Evolutionary conservation across 1,284 basidiomycete species (phyloP), one percentile per base, ranked within the genome.

Genomic region (Pterula multifida): DNA sequence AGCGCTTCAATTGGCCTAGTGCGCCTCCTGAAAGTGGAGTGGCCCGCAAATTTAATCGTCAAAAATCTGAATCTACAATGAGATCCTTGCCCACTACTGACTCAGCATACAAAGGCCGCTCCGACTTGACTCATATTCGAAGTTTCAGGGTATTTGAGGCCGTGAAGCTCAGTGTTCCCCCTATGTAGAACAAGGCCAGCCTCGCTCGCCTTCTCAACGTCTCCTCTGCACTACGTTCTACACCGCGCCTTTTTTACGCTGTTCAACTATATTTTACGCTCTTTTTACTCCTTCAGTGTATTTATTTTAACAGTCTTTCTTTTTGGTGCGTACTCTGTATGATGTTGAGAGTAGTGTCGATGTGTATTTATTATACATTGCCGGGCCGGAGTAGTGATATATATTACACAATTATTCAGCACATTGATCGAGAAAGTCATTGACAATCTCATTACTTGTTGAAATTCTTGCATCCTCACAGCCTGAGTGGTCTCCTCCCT

Each of bases 1-100:
- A 65, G 52, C 73, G 81, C 28, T 75, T 82, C 61, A 75, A 79
- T 57, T 81, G 75, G 78, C 74, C 73, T 9, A 22, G 4, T 4
- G 9, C 39, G 4, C 39, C 19, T 22, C n/a, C 13, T 22, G 39
- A 42, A 17, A 6, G 17, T 4, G 39, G 19, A 22, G 32, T 35
- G 32, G 21, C 39, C 15, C 28, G 28, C 4, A 42, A 19, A 42
- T 22, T 11, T 17, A 42, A 19, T 17, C 13, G 39, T 9, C 13
- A 6, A 11, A 42, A 42, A 42, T 42, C 39, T 6, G 39, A 42
- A 4, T 9, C 17, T 4, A 42, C 9, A 4, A 42, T 42, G 9
- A 42, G 19, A 22, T 42, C 39, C 28, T 32, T 9, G 6, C 9
- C 39, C 39, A 4, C n/a, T 42, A 19, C 21, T 42, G 9, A 11